These are phyloP conservation scores for Metschnikowia matae DNA, from an alignment of 805 yeast species.

Conservation along the genomic window DNA sequence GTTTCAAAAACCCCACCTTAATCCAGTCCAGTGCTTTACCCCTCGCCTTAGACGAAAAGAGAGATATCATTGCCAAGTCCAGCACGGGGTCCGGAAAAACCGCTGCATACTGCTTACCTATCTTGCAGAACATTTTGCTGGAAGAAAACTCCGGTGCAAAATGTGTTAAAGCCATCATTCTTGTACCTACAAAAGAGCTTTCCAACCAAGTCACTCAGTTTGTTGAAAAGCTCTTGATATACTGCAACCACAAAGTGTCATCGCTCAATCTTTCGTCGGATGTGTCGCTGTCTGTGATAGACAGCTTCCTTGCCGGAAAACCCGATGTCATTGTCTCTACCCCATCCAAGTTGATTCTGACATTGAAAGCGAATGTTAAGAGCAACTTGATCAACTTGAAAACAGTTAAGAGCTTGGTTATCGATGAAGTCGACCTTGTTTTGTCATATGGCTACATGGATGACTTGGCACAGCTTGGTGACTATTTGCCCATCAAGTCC, in stretches of 20 bases:
- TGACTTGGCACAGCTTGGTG: constrained; percentile 66
- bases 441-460: constrained; percentile 87
- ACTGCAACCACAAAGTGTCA: constrained; percentile 63
- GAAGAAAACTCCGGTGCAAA: constrained; percentile 26
- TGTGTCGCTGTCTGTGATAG: constrained; percentile 65
- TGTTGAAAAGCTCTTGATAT: constrained; percentile 61
- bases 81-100: constrained; percentile 97
- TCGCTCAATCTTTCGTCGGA: constrained; percentile 64
- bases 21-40: constrained; percentile 92
- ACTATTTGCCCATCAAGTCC: constrained; percentile 64
- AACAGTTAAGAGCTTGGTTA: constrained; percentile 64
- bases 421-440: constrained; percentile 93
- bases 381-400: constrained; percentile 47
- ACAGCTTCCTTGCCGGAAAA: constrained; percentile 61
- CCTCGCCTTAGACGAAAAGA: constrained; percentile 80
- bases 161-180: constrained; percentile 55
- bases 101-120: constrained; percentile 84
- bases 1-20: constrained; percentile 82
- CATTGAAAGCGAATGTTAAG: constrained; percentile 42
- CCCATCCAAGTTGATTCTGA: constrained; percentile 67
- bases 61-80: constrained; percentile 91
- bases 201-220: constrained; percentile 80
- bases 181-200: constrained; percentile 92
- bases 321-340: constrained; percentile 87
- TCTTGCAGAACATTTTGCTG: constrained; percentile 68